phyloP scores from a whole-genome alignment of 805 yeast species.

The Saccharomycopsis sp. region DNA sequence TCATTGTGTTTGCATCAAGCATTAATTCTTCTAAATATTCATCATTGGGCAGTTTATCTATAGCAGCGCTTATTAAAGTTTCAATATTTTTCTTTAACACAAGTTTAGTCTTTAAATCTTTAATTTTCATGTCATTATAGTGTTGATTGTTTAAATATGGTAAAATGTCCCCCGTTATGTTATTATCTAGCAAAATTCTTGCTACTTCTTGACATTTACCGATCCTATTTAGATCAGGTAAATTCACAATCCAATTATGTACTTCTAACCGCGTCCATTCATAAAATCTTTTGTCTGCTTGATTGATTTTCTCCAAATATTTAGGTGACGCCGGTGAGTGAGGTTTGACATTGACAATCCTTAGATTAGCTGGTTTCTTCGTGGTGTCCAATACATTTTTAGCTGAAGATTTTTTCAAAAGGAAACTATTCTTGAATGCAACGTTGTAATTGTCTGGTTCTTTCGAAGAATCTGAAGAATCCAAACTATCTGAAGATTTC shows the following conservation, averaged over 20 bases:
- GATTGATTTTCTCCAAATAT: constrained; percentile 12
- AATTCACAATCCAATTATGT: constrained; percentile 20
- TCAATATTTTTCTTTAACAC: constrained; percentile 19
- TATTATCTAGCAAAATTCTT: constrained; percentile 18
- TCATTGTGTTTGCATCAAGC: constrained; percentile 4
- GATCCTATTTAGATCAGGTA: constrained; percentile 18
- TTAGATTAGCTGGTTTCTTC: neutral
- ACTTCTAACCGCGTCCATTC: constrained; percentile 21
- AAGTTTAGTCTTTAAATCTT: constrained; percentile 15
- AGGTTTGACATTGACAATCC: constrained; percentile 6
- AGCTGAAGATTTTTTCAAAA: constrained; percentile 12
- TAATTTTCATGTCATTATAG: constrained; percentile 18
- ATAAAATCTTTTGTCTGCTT: constrained; percentile 16
- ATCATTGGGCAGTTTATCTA: constrained; percentile 6
- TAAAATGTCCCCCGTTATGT: constrained; percentile 20
- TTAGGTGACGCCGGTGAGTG: constrained; percentile 19
- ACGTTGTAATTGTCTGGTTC: constrained; percentile 14
- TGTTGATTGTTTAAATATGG: constrained; percentile 18
- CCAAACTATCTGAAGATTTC: constrained; percentile 8
- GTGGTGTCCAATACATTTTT: neutral
- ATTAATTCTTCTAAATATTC: constrained; percentile 8
- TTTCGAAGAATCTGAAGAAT: constrained; percentile 5
- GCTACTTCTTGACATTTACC: constrained; percentile 19
- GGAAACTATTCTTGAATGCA: constrained; percentile 19
- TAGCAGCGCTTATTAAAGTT: constrained; percentile 4